Percentiles rank a stretch among this genome's conserved stretches.
Evolutionary conservation across 1,284 basidiomycete genomes (phyloP).

Genomic region (Apiotrichum porosum): DNA sequence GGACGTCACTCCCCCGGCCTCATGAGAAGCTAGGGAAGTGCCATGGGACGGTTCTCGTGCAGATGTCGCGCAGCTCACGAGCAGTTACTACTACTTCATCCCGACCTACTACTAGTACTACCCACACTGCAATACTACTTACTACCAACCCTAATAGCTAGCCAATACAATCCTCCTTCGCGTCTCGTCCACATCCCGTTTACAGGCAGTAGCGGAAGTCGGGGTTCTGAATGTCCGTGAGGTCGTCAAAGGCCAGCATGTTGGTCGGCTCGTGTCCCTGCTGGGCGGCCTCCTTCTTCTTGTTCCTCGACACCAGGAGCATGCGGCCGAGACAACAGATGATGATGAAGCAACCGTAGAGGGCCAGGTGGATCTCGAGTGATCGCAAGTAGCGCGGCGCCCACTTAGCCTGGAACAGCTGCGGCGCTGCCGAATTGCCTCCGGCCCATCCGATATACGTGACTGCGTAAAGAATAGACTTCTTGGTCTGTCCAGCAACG

Average conservation of each 20-base stretch:
- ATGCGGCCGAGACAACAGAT: constrained; percentile 16
- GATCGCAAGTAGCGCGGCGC: constrained; percentile 30
- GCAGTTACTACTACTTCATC: too few species aligned
- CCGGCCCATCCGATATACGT: constrained; percentile 30
- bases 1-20: too few species aligned
- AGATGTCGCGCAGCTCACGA: too few species aligned
- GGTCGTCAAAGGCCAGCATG: constrained; percentile 20
- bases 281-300: constrained; percentile 11
- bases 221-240: constrained; percentile 19
- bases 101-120: too few species aligned
- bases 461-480: constrained; percentile 14
- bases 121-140: too few species aligned
- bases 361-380: constrained; percentile 36
- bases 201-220: constrained; percentile 23
- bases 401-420: constrained; percentile 32
- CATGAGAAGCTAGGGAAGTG: too few species aligned
- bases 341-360: constrained; percentile 27
- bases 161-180: too few species aligned
- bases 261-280: constrained; percentile 1
- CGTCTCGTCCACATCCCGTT: too few species aligned
- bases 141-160: too few species aligned
- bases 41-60: too few species aligned
- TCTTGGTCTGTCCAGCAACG: constrained; percentile 21
- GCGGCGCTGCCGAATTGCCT: constrained; percentile 34
- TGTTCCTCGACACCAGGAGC: constrained; percentile 24